phyloP scores from a whole-genome alignment of 2,329 filamentous ascomycete species.

The Acrocalymma vagum region DNA sequence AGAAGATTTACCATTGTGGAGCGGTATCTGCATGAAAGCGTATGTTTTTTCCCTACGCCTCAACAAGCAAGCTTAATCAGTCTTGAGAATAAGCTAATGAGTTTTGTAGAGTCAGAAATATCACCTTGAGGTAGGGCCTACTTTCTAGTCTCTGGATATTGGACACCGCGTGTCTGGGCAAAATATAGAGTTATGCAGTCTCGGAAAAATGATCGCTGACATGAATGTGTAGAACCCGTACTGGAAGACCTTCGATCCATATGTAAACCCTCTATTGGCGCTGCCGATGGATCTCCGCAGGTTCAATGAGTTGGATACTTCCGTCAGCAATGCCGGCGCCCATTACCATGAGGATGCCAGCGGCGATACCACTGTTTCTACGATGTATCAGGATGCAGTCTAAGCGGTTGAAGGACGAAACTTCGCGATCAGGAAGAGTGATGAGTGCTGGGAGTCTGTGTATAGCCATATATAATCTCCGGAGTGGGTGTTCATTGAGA shows the following conservation, averaged over 20 bases:
- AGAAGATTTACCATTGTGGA: constrained; percentile 80
- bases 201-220: not conserved
- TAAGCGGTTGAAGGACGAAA: constrained; percentile 1
- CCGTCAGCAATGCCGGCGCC: constrained; percentile 33
- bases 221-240: constrained; percentile 67
- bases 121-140: constrained; percentile 47
- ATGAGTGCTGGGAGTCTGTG: no score
- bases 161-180: not conserved
- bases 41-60: constrained; percentile 45
- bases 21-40: constrained; percentile 72
- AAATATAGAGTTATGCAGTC: no score
- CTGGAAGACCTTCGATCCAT: constrained; percentile 80
- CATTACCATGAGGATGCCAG: constrained; percentile 32
- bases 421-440: no score
- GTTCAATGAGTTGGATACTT: constrained; percentile 72
- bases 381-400: constrained; percentile 24
- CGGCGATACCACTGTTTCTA: constrained; percentile 21
- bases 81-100: constrained; percentile 8
- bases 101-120: constrained; percentile 49
- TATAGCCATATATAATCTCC: no score
- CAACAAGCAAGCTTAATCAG: not conserved
- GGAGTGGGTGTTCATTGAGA: no score
- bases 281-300: constrained; percentile 74
- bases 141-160: not conserved
- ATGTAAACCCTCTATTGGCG: constrained; percentile 73